phyloP scores from a whole-genome alignment of 495 filamentous ascomycete genomes.

The Aspergillus carlsbadensis region DNA sequence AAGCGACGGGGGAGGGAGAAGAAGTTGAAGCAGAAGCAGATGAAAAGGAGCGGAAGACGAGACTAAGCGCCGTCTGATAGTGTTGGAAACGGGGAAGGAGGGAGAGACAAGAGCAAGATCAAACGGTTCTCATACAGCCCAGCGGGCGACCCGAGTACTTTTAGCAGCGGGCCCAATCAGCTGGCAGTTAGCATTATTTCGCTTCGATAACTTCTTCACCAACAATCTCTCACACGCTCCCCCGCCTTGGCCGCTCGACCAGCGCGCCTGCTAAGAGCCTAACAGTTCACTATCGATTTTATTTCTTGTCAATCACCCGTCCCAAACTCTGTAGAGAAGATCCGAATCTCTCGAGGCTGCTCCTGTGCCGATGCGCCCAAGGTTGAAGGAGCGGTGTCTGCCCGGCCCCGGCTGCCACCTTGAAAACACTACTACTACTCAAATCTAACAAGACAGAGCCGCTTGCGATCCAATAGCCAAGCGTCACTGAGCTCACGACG shows the following conservation, averaged over 20 bases:
- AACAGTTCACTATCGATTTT: slow-evolving; percentile 1
- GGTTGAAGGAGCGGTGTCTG: not conserved
- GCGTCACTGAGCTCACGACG: slow-evolving; percentile 11
- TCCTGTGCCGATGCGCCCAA: not conserved
- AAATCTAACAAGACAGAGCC: not conserved
- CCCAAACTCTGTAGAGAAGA: slow-evolving; percentile 7
- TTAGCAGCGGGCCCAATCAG: too few relatives aligned
- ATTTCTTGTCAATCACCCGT: slow-evolving; percentile 5
- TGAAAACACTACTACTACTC: not conserved
- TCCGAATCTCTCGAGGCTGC: not conserved
- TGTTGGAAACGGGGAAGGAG: not conserved
- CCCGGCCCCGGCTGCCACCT: too few relatives aligned
- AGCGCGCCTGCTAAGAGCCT: not conserved
- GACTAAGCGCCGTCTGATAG: slow-evolving; percentile 5
- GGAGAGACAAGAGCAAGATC: not conserved
- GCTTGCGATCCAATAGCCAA: not conserved
- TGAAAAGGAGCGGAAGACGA: not conserved
- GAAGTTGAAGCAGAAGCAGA: not conserved
- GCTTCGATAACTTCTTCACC: too few relatives aligned
- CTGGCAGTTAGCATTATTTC: too few relatives aligned
- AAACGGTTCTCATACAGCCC: not conserved
- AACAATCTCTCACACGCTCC: not conserved
- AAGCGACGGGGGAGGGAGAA: not conserved
- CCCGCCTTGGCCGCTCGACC: not conserved
- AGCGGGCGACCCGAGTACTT: too few relatives aligned